Percentiles rank a stretch among this genome's conserved stretches.
Conservation (phyloP, 805 yeast genomes). For the Starmera amethionina region DNA sequence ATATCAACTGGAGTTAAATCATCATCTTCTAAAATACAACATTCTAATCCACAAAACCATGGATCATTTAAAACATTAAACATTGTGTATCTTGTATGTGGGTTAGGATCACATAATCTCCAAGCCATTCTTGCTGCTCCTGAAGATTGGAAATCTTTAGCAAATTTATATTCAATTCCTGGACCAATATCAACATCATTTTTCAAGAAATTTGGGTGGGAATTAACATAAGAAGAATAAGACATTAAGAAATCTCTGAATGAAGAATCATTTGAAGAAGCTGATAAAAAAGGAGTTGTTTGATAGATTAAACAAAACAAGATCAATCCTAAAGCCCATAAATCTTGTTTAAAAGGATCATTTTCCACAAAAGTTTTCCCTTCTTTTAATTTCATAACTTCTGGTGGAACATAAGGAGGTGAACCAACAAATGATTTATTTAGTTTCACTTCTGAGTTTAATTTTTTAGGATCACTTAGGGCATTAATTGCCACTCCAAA, state of each 20-base stretch:
- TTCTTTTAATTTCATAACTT: conserved; percentile 45
- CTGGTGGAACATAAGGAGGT: conserved; percentile 77
- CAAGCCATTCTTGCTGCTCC: conserved; percentile 65
- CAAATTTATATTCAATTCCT: conserved; percentile 64
- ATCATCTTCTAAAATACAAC: conserved; percentile 43
- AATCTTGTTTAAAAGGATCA: conserved; percentile 61
- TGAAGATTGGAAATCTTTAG: conserved; percentile 44
- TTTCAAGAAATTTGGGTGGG: conserved; percentile 40
- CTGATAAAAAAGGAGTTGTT: conserved; percentile 49
- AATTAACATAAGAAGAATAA: conserved; percentile 28
- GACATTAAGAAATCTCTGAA: conserved; percentile 47
- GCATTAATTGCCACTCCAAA: conserved; percentile 69
- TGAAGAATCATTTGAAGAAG: conserved; percentile 35
- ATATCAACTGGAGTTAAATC: background rate
- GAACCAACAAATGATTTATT: conserved; percentile 56
- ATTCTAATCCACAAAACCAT: conserved; percentile 50
- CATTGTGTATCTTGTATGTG: conserved; percentile 42
- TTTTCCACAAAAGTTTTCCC: conserved; percentile 29
- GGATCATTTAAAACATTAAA: conserved; percentile 48
- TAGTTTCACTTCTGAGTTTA: conserved; percentile 25
- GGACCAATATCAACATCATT: conserved; percentile 46
- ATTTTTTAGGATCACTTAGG: conserved; percentile 42
- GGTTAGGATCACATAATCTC: conserved; percentile 62
- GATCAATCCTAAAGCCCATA: conserved; percentile 66
- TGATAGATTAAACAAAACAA: conserved; percentile 50